phyloP scores from a whole-genome alignment of 768 basidiomycete species.

The Xerocomellus intermedius region DNA sequence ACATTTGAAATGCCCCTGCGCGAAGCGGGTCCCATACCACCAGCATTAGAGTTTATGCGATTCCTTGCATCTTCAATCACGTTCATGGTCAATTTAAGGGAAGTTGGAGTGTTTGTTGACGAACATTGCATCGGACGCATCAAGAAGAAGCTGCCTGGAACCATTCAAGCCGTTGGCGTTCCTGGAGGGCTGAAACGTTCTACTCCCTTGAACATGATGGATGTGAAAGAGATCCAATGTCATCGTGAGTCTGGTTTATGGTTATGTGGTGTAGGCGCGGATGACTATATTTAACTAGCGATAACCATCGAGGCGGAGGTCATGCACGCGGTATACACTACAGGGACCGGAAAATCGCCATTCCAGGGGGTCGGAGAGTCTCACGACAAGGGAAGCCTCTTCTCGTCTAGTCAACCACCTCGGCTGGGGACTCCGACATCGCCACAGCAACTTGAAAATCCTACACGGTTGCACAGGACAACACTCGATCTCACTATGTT shows the following conservation, averaged over 20 bases:
- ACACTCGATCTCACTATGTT: slow-evolving; percentile 31
- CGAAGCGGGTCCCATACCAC: slow-evolving; percentile 71
- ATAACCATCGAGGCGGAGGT: slow-evolving; percentile 78
- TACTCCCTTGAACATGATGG: slow-evolving; percentile 65
- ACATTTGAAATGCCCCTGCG: slow-evolving; percentile 83
- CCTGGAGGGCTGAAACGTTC: slow-evolving; percentile 52
- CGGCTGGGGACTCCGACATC: too few species aligned
- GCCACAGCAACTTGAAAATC: background rate
- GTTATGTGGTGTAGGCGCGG: too few species aligned
- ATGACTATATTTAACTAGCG: slow-evolving; percentile 35
- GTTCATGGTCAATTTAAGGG: slow-evolving; percentile 77
- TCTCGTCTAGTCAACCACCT: too few species aligned
- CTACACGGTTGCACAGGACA: too few species aligned
- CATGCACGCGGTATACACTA: too few species aligned
- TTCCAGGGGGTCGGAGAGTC: too few species aligned
- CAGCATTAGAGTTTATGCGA: slow-evolving; percentile 79
- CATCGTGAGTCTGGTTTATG: slow-evolving; percentile 14
- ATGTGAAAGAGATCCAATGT: slow-evolving; percentile 50
- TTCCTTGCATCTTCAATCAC: slow-evolving; percentile 92
- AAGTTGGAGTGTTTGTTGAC: slow-evolving; percentile 78
- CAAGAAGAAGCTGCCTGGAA: slow-evolving; percentile 55
- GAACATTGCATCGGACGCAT: slow-evolving; percentile 64
- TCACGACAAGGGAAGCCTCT: too few species aligned
- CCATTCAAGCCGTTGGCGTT: slow-evolving; percentile 45
- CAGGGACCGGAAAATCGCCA: too few species aligned